Evolutionary conservation across 768 basidiomycete species (phyloP).

Genomic region (Flagelloscypha sp.): DNA sequence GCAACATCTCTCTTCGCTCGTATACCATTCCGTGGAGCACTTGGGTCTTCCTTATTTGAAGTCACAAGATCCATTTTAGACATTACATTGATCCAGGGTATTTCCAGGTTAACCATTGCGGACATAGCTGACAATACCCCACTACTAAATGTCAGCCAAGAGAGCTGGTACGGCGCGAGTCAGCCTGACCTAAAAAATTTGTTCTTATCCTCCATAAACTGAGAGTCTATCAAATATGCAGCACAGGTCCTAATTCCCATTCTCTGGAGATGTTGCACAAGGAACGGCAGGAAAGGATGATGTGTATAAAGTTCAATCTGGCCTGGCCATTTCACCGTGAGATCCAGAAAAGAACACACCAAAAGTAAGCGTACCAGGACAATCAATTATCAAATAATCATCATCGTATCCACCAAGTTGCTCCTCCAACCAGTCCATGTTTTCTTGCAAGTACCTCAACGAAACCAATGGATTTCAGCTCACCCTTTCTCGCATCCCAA

Average conservation of each 20-base stretch:
- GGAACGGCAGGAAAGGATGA: constrained; percentile 89
- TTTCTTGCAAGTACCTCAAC: constrained; percentile 84
- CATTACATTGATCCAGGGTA: constrained; percentile 97
- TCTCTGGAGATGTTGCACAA: constrained; percentile 66
- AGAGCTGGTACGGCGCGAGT: constrained; percentile 2
- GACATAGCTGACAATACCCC: constrained; percentile 98
- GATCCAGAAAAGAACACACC: constrained; percentile 1
- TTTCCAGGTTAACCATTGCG: constrained; percentile 96
- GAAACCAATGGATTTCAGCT: neutral
- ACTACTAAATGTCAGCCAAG: constrained; percentile 28
- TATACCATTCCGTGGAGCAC: constrained; percentile 62
- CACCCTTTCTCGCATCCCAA: constrained; percentile 2
- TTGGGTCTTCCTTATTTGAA: constrained; percentile 48
- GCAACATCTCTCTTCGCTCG: constrained; percentile 75
- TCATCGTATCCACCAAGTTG: constrained; percentile 91
- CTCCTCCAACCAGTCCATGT: constrained; percentile 98
- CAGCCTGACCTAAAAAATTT: constrained; percentile 82
- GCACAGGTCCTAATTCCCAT: constrained; percentile 84
- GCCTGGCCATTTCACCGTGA: constrained; percentile 35
- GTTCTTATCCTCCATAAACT: constrained; percentile 99
- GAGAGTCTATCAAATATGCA: constrained; percentile 90
- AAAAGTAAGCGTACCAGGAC: constrained; percentile 54
- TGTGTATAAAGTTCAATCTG: constrained; percentile 99
- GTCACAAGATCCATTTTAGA: constrained; percentile 98
- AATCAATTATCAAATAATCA: constrained; percentile 91